Base-by-base conservation (phyloP, 1,284 basidiomycete species). In the Cystobasidium sp. region DNA sequence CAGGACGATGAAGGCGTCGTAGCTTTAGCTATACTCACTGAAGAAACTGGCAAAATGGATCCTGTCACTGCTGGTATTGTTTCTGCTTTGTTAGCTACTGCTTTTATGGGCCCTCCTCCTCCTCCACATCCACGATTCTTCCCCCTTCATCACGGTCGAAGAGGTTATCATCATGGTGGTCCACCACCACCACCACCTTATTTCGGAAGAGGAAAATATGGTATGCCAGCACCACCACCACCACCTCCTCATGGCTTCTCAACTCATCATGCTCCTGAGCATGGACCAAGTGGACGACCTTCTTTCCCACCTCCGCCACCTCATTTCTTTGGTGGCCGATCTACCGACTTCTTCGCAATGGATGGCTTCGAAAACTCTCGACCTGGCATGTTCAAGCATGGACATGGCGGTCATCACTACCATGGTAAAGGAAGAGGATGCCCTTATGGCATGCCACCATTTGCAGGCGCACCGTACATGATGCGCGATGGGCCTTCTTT, bases 1-100 rank as follows among this genome's bases (percentile, higher is more conserved):
- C 78, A 92, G 90, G 81, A 93, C 90, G 80, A 93, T 92, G 49
- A 93, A 82, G 81, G 92, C 91, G 73, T 90, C 86, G 70, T 90
- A 87, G 82, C 93, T 91, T 47, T 84, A 85, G 41, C 84, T 81
- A 22, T 31, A 31, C 31, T 85, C 70, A 8, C 43, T 59, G 51
- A 71, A 63, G 65, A 78, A 71, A 41, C 68, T 31, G 44, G 31
- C 2, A 59, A 70, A 22, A 20, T 62, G 24, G 68, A 72, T 22
- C 49, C 61, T 22, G 24, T 72, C 22, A 64, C 69, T 22, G 62
- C 53, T 14, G 69, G 69, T 3, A 72, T 72, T 31, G 62, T 72
- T 16, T 51, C 61, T 22, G 69, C 69, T 37, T 12, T 72, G 0
- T 43, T 72, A 7, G 39, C 62, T 12, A 61, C 69, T 20, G 69